phyloP scores from a whole-genome alignment of 169 alveolate genomes.

The Plasmodium gallinaceum region DNA sequence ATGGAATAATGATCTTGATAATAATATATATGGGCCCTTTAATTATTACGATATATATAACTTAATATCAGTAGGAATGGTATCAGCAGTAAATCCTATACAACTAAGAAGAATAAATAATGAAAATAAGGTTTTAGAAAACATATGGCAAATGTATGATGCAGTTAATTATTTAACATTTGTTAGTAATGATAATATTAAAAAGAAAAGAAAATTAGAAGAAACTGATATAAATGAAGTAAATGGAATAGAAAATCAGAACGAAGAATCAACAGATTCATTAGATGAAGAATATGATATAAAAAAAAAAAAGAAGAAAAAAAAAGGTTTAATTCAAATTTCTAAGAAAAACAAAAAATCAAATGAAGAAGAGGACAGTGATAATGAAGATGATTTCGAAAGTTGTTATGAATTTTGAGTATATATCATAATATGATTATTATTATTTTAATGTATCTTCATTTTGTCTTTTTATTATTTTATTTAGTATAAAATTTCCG shows the following conservation, averaged over 20 bases:
- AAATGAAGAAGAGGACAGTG: slow-evolving; percentile 27
- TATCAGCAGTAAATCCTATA: slow-evolving; percentile 65
- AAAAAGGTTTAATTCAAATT: slow-evolving; percentile 70
- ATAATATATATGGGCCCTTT: slow-evolving; percentile 71
- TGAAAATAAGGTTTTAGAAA: slow-evolving; percentile 61
- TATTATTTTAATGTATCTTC: too few relatives aligned
- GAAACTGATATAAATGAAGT: slow-evolving; percentile 1
- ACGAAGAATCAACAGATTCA: slow-evolving; percentile 9
- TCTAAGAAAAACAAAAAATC: slow-evolving; percentile 52
- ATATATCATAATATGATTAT: neutral
- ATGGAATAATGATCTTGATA: slow-evolving; percentile 49
- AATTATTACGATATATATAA: slow-evolving; percentile 72
- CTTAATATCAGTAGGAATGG: slow-evolving; percentile 53
- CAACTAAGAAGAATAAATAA: slow-evolving; percentile 60
- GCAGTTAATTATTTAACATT: slow-evolving; percentile 60
- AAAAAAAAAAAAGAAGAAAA: slow-evolving; percentile 43
- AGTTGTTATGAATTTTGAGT: slow-evolving; percentile 16
- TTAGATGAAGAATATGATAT: slow-evolving; percentile 53
- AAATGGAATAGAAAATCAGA: slow-evolving; percentile 8
- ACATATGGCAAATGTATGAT: slow-evolving; percentile 74
- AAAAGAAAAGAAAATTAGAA: slow-evolving; percentile 48
- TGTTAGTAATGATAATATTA: slow-evolving; percentile 74
- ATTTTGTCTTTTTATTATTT: too few relatives aligned
- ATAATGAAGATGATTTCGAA: slow-evolving; percentile 57
- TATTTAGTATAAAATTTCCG: too few relatives aligned